Evolutionary conservation across 2,329 filamentous ascomycete species (phyloP).

Genomic region (Ophiocordyceps camponoti-saundersi): DNA sequence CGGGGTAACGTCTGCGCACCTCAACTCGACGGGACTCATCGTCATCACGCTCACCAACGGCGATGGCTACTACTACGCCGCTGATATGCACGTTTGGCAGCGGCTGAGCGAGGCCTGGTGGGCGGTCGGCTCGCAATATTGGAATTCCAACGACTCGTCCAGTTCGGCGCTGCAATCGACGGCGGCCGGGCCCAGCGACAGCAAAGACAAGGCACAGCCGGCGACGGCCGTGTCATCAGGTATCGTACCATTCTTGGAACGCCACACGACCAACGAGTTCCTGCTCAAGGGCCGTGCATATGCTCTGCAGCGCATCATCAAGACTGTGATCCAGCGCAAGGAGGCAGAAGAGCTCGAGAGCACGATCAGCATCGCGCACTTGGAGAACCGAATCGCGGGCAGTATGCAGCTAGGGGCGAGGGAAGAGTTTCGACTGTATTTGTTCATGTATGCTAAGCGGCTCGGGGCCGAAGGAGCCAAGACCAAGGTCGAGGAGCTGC

Average conservation of each 20-base stretch:
- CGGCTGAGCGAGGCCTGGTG: conserved; percentile 95
- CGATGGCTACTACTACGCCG: conserved; percentile 82
- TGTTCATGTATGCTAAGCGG: conserved; percentile 97
- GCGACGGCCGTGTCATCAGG: conserved; percentile 58
- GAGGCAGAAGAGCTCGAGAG: conserved; percentile 88
- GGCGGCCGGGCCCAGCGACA: conserved; percentile 38
- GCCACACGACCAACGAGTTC: conserved; percentile 87
- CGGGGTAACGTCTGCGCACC: conserved; percentile 74
- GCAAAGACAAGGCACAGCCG: conserved; percentile 26
- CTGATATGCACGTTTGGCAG: conserved; percentile 80
- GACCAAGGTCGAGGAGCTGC: conserved; percentile 80
- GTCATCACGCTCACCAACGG: conserved; percentile 88
- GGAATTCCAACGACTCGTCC: conserved; percentile 92
- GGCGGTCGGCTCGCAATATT: conserved; percentile 95
- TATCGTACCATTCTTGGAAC: conserved; percentile 82
- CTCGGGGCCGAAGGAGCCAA: conserved; percentile 78
- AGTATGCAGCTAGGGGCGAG: conserved; percentile 69
- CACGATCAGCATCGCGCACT: conserved; percentile 77
- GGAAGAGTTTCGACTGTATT: conserved; percentile 84
- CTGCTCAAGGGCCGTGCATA: conserved; percentile 83
- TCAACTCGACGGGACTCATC: conserved; percentile 76
- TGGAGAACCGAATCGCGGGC: conserved; percentile 87
- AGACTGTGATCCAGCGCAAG: conserved; percentile 71
- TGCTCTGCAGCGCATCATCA: conserved; percentile 80
- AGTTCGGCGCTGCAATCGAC: conserved; percentile 65